Base-by-base conservation (phyloP, 129 eudicot genomes). In the Kitagawia praeruptora region DNA sequence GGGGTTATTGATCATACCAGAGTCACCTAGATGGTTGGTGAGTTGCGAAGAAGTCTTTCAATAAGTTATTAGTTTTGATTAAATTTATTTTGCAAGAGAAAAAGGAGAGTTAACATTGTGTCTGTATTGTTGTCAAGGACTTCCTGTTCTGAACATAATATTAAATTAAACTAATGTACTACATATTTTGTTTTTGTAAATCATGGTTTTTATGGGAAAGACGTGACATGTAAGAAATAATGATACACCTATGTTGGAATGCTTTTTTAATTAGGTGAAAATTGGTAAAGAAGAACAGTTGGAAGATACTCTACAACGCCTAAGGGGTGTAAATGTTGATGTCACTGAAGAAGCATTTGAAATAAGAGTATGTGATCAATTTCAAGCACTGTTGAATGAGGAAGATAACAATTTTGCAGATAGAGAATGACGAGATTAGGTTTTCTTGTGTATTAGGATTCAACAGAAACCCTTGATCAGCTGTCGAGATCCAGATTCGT, bases 11-110 rank as follows among this genome's bases (percentile, higher is more conserved):
- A 81, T 84, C 77, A 63, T 84, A 49, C 87, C 87, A 21, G 87
- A 84, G 78, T 84, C 87, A 28, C 87, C 87, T 18, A 81, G 87
- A 73, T 84, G 84, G 84, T 70, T 84, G 87, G 87, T 84, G 83
- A 84, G 79, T 67, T 80, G 40, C n/a, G 38, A 23, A 10, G 12
- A 45, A 74, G 0, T 25, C 58, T 44, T 25, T 74, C 14, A 5
- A 45, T 74, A 18, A 10, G 8, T 45, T 44, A 0, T n/a, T 58
- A 1, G n/a, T 23, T 56, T 5, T 21, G 0, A 23, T 21, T 7
- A 44, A 56, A 58, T n/a, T 23, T 9, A 25, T 21, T 2, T 2
- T 7, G 5, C 3, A 58, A 58, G 10, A 25, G 13, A 0, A 7
- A 58, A 19, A 18, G 8, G 47, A 70, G 27, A 21, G 21, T 34